Evolutionary conservation across 805 yeast species (phyloP).

Genomic region (Aciculoconidium aculeatum): DNA sequence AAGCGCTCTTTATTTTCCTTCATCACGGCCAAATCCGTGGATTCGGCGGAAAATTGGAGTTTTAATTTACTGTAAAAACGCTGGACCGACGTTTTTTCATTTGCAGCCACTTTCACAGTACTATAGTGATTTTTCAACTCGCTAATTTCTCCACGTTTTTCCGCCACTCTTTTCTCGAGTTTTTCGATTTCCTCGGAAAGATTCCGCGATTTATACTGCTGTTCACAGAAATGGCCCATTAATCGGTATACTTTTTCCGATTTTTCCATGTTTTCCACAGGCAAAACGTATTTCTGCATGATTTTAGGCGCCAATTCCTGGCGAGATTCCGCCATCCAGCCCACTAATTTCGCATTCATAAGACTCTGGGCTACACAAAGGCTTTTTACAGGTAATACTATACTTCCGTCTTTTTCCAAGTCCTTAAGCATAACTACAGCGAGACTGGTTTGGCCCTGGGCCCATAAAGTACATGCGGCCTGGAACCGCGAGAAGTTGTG

Average conservation of each 20-base stretch:
- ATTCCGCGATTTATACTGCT: slow-evolving; percentile 45
- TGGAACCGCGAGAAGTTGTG: slow-evolving; percentile 33
- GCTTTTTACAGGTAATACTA: slow-evolving; percentile 11
- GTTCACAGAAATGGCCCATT: slow-evolving; percentile 70
- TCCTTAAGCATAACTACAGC: slow-evolving; percentile 52
- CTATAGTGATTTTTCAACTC: slow-evolving; percentile 43
- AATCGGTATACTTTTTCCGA: slow-evolving; percentile 47
- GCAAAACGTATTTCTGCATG: slow-evolving; percentile 49
- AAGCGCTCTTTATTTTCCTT: slow-evolving; percentile 35
- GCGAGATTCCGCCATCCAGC: slow-evolving; percentile 69
- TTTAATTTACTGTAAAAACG: slow-evolving; percentile 46
- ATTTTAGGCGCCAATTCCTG: slow-evolving; percentile 60
- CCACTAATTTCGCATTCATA: slow-evolving; percentile 43
- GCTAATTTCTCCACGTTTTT: slow-evolving; percentile 42
- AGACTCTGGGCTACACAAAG: slow-evolving; percentile 17
- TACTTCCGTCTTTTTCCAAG: slow-evolving; percentile 8
- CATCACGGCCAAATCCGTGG: slow-evolving; percentile 37
- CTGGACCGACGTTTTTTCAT: slow-evolving; percentile 49
- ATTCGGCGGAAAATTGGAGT: slow-evolving; percentile 45
- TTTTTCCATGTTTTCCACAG: slow-evolving; percentile 27
- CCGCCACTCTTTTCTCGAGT: slow-evolving; percentile 32
- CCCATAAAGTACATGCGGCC: slow-evolving; percentile 63
- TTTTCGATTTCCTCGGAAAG: slow-evolving; percentile 40
- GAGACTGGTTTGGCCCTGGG: slow-evolving; percentile 46
- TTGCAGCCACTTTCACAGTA: slow-evolving; percentile 32